phyloP scores from a whole-genome alignment of 2,329 filamentous ascomycete genomes.

The Scleromitrula shiraiana region DNA sequence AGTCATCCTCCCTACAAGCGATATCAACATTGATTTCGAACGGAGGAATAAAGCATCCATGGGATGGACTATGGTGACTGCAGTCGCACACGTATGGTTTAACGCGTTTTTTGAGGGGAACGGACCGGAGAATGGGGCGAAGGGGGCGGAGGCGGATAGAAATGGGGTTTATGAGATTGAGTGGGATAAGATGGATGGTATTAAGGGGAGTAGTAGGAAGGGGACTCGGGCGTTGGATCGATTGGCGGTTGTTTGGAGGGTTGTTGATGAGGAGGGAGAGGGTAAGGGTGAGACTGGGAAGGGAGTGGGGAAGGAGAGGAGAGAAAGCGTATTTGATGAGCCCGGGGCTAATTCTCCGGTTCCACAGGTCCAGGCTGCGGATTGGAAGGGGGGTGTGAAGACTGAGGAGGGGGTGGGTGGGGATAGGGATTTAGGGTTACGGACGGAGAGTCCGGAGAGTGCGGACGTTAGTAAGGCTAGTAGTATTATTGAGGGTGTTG shows the following conservation, averaged over 20 bases:
- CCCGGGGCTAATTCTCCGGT: conserved; percentile 61
- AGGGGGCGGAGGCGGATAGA: conserved; percentile 53
- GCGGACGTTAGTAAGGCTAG: conserved; percentile 64
- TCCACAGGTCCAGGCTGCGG: conserved; percentile 55
- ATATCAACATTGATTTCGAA: conserved; percentile 87
- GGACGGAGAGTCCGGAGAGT: conserved; percentile 56
- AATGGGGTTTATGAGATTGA: conserved; percentile 64
- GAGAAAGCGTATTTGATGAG: conserved; percentile 48
- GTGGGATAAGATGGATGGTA: conserved; percentile 83
- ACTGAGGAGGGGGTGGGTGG: conserved; percentile 33
- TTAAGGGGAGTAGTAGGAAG: conserved; percentile 81
- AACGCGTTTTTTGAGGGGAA: conserved; percentile 87
- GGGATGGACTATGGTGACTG: conserved; percentile 82
- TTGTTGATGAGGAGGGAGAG: conserved; percentile 26
- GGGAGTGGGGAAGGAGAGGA: too few relatives aligned
- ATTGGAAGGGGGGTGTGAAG: conserved; percentile 60
- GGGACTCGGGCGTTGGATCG: conserved; percentile 75
- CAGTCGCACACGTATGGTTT: conserved; percentile 94
- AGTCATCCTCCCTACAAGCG: conserved; percentile 68
- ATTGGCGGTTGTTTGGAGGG: conserved; percentile 77
- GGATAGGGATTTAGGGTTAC: conserved; percentile 60
- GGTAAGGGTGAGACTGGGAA: too few relatives aligned
- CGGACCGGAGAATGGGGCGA: conserved; percentile 59
- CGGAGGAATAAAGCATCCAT: conserved; percentile 72
- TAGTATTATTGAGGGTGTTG: conserved; percentile 45